These are phyloP conservation scores for Rutstroemia sp. DNA, from an alignment of 2,329 filamentous ascomycete species.

Conservation along the genomic window DNA sequence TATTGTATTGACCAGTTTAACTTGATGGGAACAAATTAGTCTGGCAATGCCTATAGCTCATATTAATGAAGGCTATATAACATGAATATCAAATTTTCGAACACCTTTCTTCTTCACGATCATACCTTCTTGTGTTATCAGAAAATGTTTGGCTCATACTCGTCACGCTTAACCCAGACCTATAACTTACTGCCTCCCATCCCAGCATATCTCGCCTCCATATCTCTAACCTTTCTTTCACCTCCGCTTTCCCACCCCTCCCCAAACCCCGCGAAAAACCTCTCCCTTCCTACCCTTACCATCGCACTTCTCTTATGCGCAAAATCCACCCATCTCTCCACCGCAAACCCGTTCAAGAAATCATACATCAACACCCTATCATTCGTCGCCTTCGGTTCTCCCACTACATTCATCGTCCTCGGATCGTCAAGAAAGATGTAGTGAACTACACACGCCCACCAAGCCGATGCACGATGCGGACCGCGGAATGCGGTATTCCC, in stretches of 20 bases:
- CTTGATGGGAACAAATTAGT: no score
- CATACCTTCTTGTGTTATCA: no score
- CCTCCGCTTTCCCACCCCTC: not conserved
- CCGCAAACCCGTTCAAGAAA: conserved; percentile 26
- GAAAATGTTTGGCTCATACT: no score
- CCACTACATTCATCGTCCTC: conserved; percentile 49
- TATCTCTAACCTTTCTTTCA: no score
- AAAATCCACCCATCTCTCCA: conserved; percentile 33
- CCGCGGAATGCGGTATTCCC: conserved; percentile 51
- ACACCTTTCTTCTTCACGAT: no score
- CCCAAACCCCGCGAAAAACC: not conserved
- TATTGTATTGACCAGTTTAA: no score
- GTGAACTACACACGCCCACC: conserved; percentile 56
- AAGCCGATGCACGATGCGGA: conserved; percentile 52
- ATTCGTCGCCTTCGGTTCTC: conserved; percentile 68
- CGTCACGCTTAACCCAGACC: no score
- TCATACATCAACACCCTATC: conserved; percentile 50
- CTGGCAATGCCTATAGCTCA: no score
- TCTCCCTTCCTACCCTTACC: not conserved
- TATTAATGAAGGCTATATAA: no score
- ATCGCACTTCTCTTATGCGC: conserved; percentile 27
- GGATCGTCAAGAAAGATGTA: conserved; percentile 56
- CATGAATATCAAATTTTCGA: no score
- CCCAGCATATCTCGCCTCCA: no score
- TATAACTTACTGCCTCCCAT: no score